These are phyloP conservation scores for Corchorus capsularis DNA, from an alignment of 345 rosid genomes.

Conservation along the genomic window DNA sequence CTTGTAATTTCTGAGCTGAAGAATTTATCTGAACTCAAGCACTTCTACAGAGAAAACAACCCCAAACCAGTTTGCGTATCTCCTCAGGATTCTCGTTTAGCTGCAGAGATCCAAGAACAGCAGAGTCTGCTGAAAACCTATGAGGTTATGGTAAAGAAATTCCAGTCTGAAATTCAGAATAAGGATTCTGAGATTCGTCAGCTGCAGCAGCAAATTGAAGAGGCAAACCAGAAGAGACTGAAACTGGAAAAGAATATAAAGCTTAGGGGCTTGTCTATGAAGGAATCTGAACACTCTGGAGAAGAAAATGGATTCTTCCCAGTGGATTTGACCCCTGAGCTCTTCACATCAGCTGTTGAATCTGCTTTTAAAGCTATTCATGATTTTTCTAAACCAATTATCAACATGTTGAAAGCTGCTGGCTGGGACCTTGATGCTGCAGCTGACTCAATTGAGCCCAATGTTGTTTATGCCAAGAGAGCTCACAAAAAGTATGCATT, in stretches of 20 bases:
- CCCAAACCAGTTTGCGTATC: constrained; percentile 70
- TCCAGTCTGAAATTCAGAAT: constrained; percentile 86
- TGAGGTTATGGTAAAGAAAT: constrained; percentile 88
- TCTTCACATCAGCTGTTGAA: constrained; percentile 60
- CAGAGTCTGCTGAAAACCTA: constrained; percentile 83
- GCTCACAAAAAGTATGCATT: constrained; percentile 85
- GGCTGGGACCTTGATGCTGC: constrained; percentile 97
- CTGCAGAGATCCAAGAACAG: constrained; percentile 91
- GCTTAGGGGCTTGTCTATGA: constrained; percentile 73
- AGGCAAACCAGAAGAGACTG: constrained; percentile 66
- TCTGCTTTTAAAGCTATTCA: constrained; percentile 76
- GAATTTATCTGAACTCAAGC: constrained; percentile 77
- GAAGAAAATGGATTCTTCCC: constrained; percentile 47
- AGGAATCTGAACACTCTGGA: constrained; percentile 54
- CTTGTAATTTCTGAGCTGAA: constrained; percentile 78
- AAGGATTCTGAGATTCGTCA: constrained; percentile 82
- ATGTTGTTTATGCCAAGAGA: constrained; percentile 75
- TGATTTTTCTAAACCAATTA: constrained; percentile 78
- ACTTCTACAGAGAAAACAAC: constrained; percentile 69
- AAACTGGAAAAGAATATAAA: constrained; percentile 83
- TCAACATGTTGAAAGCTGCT: constrained; percentile 93
- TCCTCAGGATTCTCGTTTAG: constrained; percentile 86
- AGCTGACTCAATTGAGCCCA: constrained; percentile 68
- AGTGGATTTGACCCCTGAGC: constrained; percentile 62
- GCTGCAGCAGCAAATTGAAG: constrained; percentile 73